Base-by-base conservation (phyloP, 495 filamentous ascomycete species). In the Penicillium salamii region DNA sequence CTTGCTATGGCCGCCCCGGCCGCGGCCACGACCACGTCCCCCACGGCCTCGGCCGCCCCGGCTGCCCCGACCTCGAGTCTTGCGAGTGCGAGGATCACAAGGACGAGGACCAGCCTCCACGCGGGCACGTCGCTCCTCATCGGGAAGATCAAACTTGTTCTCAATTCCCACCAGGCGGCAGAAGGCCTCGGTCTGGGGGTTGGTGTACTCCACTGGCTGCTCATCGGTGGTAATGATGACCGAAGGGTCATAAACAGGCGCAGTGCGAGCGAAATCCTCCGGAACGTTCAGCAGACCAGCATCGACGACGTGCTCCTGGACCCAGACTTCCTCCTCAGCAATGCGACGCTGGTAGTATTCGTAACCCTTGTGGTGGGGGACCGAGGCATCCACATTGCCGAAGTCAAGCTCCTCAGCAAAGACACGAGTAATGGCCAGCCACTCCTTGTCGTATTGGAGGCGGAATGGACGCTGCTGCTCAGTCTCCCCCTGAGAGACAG, bases 401-500 rank as follows among this genome's bases (percentile, higher is more conserved):
- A 91, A 68, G 5, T 65, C 58, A 3, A 90, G 70, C 28, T 80
- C 71, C 0, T 74, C 50, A 20, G 85, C 82, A 58, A 96, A 91
- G 2, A 84, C 84, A 12, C 91, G 89, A 2, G 85, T 88, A 54
- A 98, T 96, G 7, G 93, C 86, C 3, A 97, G 82, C 91, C 91
- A 98, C 71, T 98, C 93, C 23, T 84, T 82, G 65, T 98, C 93
- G 64, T 97, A 97, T 26, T 82, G 66, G 3, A 97, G 80, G 5
- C 65, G 62, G 38, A 70, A 59, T 2, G 69, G 71, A 13, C 71
- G 50, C 20, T 60, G 31, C 4, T n/a, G 18, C 4, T 57, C 46
- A 2, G 50, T 41, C 11, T 50, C 39, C 9, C 64, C 44, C 3
- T 69, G 51, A 1, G 60, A 64, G 18, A 76, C 42, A 3, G 85